Percentiles rank a stretch among this genome's conserved stretches.
Evolutionary conservation across 495 filamentous ascomycete species (phyloP).

Genomic region (Annulohypoxylon moriforme): DNA sequence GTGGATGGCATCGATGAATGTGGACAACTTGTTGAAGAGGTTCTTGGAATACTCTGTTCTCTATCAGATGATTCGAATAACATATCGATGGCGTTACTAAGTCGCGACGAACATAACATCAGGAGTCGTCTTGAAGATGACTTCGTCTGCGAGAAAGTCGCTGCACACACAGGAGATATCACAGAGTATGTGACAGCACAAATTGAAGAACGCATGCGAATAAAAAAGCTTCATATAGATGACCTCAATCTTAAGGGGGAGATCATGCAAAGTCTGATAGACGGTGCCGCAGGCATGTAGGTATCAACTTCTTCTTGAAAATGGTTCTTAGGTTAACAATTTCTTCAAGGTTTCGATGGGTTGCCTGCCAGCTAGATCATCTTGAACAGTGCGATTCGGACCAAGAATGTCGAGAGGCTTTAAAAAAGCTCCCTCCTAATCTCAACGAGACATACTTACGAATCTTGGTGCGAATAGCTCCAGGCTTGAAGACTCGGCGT

Average conservation of each 20-base stretch:
- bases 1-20: slow-evolving; percentile 52
- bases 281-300: slow-evolving; percentile 29
- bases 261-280: slow-evolving; percentile 47
- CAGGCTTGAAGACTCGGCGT: no score
- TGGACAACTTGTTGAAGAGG: slow-evolving; percentile 23
- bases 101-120: slow-evolving; percentile 43
- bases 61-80: slow-evolving; percentile 28
- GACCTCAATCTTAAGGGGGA: slow-evolving; percentile 46
- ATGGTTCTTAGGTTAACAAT: slow-evolving; percentile 31
- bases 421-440: slow-evolving; percentile 48
- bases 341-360: slow-evolving; percentile 56
- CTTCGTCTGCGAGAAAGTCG: slow-evolving; percentile 45
- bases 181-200: slow-evolving; percentile 51
- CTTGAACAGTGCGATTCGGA: slow-evolving; percentile 50
- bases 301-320: slow-evolving; percentile 23
- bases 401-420: slow-evolving; percentile 43
- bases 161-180: slow-evolving; percentile 49
- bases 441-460: slow-evolving; percentile 51
- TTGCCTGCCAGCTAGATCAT: slow-evolving; percentile 55
- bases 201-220: slow-evolving; percentile 44
- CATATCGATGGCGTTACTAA: slow-evolving; percentile 44
- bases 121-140: slow-evolving; percentile 26
- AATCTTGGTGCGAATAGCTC: slow-evolving; percentile 49
- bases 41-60: slow-evolving; percentile 24
- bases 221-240: slow-evolving; percentile 35